A percentile compares a stretch with the other conserved stretches of the same genome.
These are phyloP conservation scores for Podospora pseudocomata DNA, from an alignment of 495 filamentous ascomycete genomes.

Conservation along the genomic window DNA sequence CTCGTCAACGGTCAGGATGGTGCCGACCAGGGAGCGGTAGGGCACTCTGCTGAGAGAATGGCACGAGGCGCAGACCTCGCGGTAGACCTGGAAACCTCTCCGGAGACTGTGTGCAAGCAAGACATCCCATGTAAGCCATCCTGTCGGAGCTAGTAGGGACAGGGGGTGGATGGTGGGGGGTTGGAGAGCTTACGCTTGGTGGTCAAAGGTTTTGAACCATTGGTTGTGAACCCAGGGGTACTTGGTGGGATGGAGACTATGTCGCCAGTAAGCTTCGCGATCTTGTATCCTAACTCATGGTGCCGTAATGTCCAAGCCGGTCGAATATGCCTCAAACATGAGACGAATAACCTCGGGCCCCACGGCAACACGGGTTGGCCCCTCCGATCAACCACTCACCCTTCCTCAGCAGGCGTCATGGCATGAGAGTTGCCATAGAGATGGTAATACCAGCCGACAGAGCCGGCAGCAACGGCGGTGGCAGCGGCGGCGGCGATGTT, in stretches of 20 bases:
- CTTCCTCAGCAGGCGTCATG: conserved; percentile 93
- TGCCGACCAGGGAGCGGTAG: conserved; percentile 89
- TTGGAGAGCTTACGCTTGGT: conserved; percentile 70
- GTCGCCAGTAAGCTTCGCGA: conserved; percentile 29
- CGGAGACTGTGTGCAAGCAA: conserved; percentile 63
- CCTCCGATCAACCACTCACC: conserved; percentile 59
- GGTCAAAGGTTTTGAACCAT: conserved; percentile 93
- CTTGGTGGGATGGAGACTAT: conserved; percentile 80
- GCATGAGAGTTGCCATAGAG: conserved; percentile 87
- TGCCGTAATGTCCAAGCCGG: conserved; percentile 8
- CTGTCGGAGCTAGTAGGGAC: background rate
- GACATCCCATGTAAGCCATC: conserved; percentile 11
- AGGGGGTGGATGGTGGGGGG: background rate
- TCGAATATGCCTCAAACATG: conserved; percentile 36
- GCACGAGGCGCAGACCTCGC: conserved; percentile 95
- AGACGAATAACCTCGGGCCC: conserved; percentile 20
- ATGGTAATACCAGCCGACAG: conserved; percentile 92
- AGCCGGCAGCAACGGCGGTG: conserved; percentile 78
- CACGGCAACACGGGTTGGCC: conserved; percentile 9
- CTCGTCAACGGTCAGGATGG: conserved; percentile 91
- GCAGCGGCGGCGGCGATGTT: conserved; percentile 80
- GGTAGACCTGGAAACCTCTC: conserved; percentile 99
- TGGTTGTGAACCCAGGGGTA: conserved; percentile 96
- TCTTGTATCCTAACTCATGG: conserved; percentile 14
- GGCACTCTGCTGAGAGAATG: conserved; percentile 94